Conservation (phyloP, 495 filamentous ascomycete genomes). For the Polyplosphaeria fusca region DNA sequence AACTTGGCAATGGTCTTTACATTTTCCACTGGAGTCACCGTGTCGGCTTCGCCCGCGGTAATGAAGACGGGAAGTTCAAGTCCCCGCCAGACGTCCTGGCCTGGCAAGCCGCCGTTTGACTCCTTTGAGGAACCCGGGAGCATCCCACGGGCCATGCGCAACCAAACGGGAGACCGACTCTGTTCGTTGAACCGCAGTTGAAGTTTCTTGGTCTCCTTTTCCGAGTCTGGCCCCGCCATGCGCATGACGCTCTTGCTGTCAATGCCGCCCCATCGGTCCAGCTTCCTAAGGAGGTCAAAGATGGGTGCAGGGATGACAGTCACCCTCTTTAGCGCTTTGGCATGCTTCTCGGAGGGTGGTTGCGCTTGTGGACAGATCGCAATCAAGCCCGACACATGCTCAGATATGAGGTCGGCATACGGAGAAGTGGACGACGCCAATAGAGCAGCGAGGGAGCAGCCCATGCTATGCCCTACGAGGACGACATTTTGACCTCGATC, state of each 20-base stretch:
- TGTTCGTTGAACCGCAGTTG: slow-evolving; percentile 83
- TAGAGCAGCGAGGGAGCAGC: slow-evolving; percentile 71
- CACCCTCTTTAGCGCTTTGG: slow-evolving; percentile 39
- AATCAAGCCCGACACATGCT: slow-evolving; percentile 70
- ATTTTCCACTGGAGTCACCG: slow-evolving; percentile 66
- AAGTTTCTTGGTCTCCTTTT: slow-evolving; percentile 68
- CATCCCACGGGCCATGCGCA: slow-evolving; percentile 74
- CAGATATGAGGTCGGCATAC: slow-evolving; percentile 47
- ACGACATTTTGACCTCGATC: slow-evolving; percentile 71
- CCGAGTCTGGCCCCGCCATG: slow-evolving; percentile 73
- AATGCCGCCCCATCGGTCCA: slow-evolving; percentile 75
- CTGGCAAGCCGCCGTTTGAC: slow-evolving; percentile 63
- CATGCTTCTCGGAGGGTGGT: slow-evolving; percentile 54
- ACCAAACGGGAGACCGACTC: slow-evolving; percentile 75
- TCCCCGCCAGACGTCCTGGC: slow-evolving; percentile 67
- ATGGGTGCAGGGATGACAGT: slow-evolving; percentile 62
- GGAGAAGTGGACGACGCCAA: slow-evolving; percentile 63
- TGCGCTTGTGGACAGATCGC: slow-evolving; percentile 73
- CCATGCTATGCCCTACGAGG: slow-evolving; percentile 84
- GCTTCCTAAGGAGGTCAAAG: slow-evolving; percentile 74
- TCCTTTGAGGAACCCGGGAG: slow-evolving; percentile 52
- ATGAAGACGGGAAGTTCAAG: slow-evolving; percentile 72
- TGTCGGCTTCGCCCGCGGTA: slow-evolving; percentile 73
- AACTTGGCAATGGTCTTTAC: slow-evolving; percentile 65
- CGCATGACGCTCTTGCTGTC: slow-evolving; percentile 74